Base-by-base conservation (phyloP, 176 grass and related monocot species). In the Leersia perrieri region DNA sequence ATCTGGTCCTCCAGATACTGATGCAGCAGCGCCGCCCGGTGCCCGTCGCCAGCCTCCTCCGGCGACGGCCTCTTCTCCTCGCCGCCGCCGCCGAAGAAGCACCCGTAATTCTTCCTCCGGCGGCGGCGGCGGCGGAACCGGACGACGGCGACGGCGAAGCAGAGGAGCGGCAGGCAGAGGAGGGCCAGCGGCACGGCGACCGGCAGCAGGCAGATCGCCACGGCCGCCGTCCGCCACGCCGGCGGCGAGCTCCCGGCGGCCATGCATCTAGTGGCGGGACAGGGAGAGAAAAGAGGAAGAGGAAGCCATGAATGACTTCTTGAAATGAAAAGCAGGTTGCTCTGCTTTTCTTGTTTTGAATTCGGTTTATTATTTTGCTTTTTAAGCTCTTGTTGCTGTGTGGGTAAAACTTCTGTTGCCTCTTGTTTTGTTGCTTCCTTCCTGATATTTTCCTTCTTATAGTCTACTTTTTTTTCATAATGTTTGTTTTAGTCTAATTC, bases 1-100 rank as follows among this genome's bases (percentile, higher is more conserved):
- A 92, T 67, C 90, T 95, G 93, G 70, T 95, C 93, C 33, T 92
- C 70, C 53, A 92, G 83, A 74, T 95, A 95, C 79, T 84, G 83
- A 12, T 78, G 74, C 79, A 95, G 86, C 38, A 87, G 63, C 78
- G 78, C 66, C 1, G 14, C 55, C 15, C 75, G 53, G 18, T 42
- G 23, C 45, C 51, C 80, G 7, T 7, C 39, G 51, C 26, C 67
- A 4, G 16, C 66, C 61, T 23, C 60, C 18, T 58, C 38, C 13
- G 9, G 40, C 8, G 25, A 2, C 11, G 3, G 4, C 9, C 25
- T 27, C 58, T 33, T 27, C 58, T 33, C 45, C 12, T 44, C 12
- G 12, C 41, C 4, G 1, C 57, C 57, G 9, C 20, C 42, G n/a
- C 22, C 7, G 5, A 35, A 44, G 47, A 44, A 42, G 62, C 51